phyloP scores from a whole-genome alignment of 352 stramenopile genomes.

The Phytophthora cryptogea region DNA sequence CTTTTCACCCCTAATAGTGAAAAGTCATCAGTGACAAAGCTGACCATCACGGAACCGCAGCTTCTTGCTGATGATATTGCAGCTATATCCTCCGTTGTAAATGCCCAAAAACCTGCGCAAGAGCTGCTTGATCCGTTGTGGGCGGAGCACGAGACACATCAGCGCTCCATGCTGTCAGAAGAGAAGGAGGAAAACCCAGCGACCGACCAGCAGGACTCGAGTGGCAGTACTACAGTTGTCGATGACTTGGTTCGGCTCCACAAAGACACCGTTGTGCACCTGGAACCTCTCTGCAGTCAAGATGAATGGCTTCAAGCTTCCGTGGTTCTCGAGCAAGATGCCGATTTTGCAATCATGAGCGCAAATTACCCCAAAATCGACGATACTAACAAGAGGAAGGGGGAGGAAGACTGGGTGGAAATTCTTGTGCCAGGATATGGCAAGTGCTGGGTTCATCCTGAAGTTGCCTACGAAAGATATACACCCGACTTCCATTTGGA shows the following conservation, averaged over 20 bases:
- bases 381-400: not conserved
- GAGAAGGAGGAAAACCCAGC: constrained; percentile 9
- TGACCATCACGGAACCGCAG: constrained; percentile 22
- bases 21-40: constrained; percentile 16
- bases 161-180: constrained; percentile 7
- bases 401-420: constrained; percentile 34
- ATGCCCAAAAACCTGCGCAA: constrained; percentile 20
- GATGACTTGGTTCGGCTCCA: constrained; percentile 23
- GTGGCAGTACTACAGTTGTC: not conserved
- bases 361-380: not conserved
- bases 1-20: constrained; percentile 9
- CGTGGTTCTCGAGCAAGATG: constrained; percentile 32
- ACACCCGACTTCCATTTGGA: constrained; percentile 1
- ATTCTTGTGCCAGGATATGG: constrained; percentile 45
- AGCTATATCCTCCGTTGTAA: constrained; percentile 28
- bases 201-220: constrained; percentile 1
- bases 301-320: constrained; percentile 40
- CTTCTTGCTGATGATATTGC: constrained; percentile 29
- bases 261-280: constrained; percentile 32
- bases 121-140: constrained; percentile 42
- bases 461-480: constrained; percentile 11
- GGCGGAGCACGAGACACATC: constrained; percentile 28
- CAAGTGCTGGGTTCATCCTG: constrained; percentile 44
- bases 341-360: constrained; percentile 34
- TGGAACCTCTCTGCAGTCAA: constrained; percentile 36